phyloP scores from a whole-genome alignment of 345 rosid species.

The Eucalyptus erythrocorys region DNA sequence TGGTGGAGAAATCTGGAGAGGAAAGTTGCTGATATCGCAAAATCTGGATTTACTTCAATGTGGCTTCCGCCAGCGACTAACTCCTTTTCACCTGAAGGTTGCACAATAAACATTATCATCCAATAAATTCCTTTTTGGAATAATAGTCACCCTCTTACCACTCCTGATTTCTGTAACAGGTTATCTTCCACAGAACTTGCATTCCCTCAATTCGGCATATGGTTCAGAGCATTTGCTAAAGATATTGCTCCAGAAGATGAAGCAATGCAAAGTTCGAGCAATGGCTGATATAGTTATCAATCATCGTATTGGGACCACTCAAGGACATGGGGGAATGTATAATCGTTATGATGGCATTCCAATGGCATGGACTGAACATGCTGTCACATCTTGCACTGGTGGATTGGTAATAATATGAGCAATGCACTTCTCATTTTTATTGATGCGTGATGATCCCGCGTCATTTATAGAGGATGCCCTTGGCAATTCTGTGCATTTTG shows the following conservation, averaged over 20 bases:
- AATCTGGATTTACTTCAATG: slow-evolving; percentile 80
- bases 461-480: neutral
- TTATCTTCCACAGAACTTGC: slow-evolving; percentile 85
- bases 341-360: slow-evolving; percentile 90
- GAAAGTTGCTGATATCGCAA: slow-evolving; percentile 61
- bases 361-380: slow-evolving; percentile 70
- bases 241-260: slow-evolving; percentile 63
- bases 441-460: neutral
- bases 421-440: neutral
- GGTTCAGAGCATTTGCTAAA: slow-evolving; percentile 68
- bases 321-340: slow-evolving; percentile 76
- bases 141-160: neutral
- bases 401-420: slow-evolving; percentile 43
- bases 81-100: slow-evolving; percentile 82
- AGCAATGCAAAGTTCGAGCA: slow-evolving; percentile 63
- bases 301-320: slow-evolving; percentile 81
- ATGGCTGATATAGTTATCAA: slow-evolving; percentile 96
- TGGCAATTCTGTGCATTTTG: neutral
- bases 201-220: slow-evolving; percentile 67
- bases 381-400: slow-evolving; percentile 87
- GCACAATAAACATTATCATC: neutral
- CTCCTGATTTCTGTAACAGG: slow-evolving; percentile 18
- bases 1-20: slow-evolving; percentile 83
- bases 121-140: neutral
- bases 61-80: slow-evolving; percentile 85